Base-by-base conservation (phyloP, 2,329 filamentous ascomycete genomes). In the Zarea fungicola region DNA sequence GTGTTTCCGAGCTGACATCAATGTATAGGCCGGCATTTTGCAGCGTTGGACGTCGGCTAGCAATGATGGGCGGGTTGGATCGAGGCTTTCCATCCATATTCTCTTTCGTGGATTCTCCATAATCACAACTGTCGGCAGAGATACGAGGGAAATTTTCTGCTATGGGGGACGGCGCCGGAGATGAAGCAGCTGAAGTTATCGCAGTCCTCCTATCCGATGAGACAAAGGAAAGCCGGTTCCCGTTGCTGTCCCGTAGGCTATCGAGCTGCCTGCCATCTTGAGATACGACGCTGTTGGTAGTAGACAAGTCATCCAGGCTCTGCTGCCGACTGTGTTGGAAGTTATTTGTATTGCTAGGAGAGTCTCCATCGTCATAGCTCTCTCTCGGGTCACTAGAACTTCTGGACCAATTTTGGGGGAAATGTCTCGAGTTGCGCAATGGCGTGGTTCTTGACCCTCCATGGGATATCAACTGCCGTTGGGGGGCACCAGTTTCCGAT, bases 191-290 rank as follows among this genome's bases (percentile, higher is more conserved):
- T 0, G 81, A 83, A 2, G 80, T 83, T 7, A 82, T 59, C 22
- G 80, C 65, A 3, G 81, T 84, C 50, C 77, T 71, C 58, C 83
- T 79, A 6, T 77, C 77, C 5, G 78, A 81, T 2, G 81, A 84
- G 32, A 81, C 70, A 53, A 73, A 77, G 0, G 81, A 84, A 5
- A 81, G 68, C 6, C 81, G 74, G 53, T 81, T 74, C 2, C 70
- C 68, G n/a, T 48, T 48, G 58, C 73, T 78, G 39, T 83, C 77
- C 23, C 79, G 70, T 21, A 84, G 64, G 45, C 62, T 77, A 13
- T 85, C 80, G 6, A 84, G 66, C 44, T 79, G 77, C 25, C 72
- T 71, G 14, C 77, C 80, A 50, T 84, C 80, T 13, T 79, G 75
- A 0, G 80, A 84, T 25, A 76, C 65, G 41, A 78, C 60, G 58